Evolutionary conservation across 352 stramenopile species (phyloP), one percentile per base, ranked within the genome.

Genomic region (Pythium guiyangense): DNA sequence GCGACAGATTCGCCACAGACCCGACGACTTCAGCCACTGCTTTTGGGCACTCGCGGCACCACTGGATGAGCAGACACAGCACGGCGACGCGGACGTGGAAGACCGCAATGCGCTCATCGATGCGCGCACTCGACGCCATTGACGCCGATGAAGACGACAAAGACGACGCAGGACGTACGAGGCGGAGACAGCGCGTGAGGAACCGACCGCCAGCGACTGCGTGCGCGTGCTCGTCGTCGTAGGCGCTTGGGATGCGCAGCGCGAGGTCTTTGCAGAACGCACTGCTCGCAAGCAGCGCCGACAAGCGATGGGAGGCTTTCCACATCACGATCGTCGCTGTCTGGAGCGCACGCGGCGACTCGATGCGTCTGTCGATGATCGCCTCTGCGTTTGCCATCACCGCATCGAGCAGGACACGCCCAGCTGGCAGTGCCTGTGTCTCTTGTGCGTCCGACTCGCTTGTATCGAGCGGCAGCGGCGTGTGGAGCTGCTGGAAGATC

Each of bases 221-320:
- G 60, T 75, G 73, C 20, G 70, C 66, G 12, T 88, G 64, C 10
- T 63, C 26, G 20, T 77, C 63, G 10, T 75, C 63, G 34, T 86
- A 84, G 11, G 74, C 50, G 2, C 55, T 70, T 10, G 83, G 77
- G 17, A 92, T 63, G n/a, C 83, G 78, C 34, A 92, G 66, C 10
- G 78, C 78, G 34, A 90, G 59, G 44, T 85, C 69, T 62, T 90
- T 86, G 59, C 83, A 92, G 49, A 84, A 85, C 12, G 54, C 60
- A 40, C 77, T 88, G 57, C 73, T 64, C 0, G 43, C 44, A 17
- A 92, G 63, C 44, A 92, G 47, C 18, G 52, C 73, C 6, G 66
- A 43, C 40, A 90, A 69, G 40, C 83, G 79, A 69, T 87, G 69
- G 50, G 66, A 77, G 2, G 78, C 77, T 73, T 92, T 92, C 83